Percentiles rank a stretch among this genome's conserved stretches.
phyloP scores from a whole-genome alignment of 2,329 filamentous ascomycete genomes.

The Fusarium continuum region DNA sequence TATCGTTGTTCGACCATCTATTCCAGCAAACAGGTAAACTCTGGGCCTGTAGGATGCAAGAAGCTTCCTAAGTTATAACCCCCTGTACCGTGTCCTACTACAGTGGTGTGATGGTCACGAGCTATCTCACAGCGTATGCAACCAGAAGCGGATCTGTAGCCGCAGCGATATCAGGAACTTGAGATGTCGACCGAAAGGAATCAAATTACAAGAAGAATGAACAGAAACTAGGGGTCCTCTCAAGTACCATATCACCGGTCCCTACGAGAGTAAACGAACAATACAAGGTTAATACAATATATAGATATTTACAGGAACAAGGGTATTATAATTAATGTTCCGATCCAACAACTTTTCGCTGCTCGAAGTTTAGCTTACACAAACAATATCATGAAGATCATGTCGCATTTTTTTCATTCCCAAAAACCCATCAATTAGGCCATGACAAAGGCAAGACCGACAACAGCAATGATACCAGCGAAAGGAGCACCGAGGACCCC shows the following conservation, averaged over 20 bases:
- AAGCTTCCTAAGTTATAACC: too few species aligned
- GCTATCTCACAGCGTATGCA: too few species aligned
- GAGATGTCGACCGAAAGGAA: neutral
- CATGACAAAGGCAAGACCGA: slow-evolving; percentile 35
- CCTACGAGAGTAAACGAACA: neutral
- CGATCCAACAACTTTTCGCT: slow-evolving; percentile 9
- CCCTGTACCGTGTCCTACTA: neutral
- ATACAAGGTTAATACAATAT: neutral
- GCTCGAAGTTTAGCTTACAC: neutral
- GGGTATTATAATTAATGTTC: slow-evolving; percentile 6
- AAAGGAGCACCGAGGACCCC: slow-evolving; percentile 27
- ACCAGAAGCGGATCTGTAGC: neutral
- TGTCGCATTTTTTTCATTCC: slow-evolving; percentile 21
- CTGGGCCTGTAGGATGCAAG: neutral
- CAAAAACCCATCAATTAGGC: neutral
- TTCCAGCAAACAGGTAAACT: neutral
- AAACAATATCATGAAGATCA: slow-evolving; percentile 22
- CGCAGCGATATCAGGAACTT: neutral
- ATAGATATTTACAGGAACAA: neutral
- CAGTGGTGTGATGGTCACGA: neutral
- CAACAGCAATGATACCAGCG: slow-evolving; percentile 24
- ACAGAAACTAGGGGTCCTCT: too few species aligned
- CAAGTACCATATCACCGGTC: too few species aligned
- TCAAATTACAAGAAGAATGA: too few species aligned
- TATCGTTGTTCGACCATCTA: neutral